phyloP scores from a whole-genome alignment of 495 filamentous ascomycete species.

The Glutinoglossum americanum region DNA sequence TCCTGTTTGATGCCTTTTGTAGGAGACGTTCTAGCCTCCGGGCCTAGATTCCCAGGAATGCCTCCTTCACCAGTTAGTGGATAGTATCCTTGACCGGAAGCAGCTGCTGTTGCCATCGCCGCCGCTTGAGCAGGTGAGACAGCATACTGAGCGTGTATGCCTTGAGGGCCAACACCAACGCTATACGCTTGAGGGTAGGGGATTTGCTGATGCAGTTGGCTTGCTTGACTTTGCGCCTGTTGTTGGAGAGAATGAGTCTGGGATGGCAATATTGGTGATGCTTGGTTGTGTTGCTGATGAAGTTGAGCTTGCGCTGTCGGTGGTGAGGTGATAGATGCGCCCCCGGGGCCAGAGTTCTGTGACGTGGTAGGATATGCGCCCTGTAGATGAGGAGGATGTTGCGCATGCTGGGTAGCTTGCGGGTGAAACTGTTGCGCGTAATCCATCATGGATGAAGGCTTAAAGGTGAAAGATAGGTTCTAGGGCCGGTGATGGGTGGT shows the following conservation, averaged over 20 bases:
- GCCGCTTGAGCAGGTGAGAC: conserved; percentile 38
- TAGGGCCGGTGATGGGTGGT: neutral
- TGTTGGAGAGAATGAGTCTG: conserved; percentile 12
- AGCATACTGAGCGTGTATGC: conserved; percentile 32
- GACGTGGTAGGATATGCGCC: conserved; percentile 20
- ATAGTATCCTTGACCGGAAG: conserved; percentile 36
- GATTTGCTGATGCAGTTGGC: conserved; percentile 31
- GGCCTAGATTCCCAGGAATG: conserved; percentile 20
- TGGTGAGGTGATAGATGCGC: conserved; percentile 32
- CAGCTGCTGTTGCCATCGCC: conserved; percentile 51
- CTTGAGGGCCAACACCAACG: conserved; percentile 31
- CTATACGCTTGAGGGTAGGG: conserved; percentile 34
- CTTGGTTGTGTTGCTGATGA: conserved; percentile 26
- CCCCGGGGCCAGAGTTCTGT: conserved; percentile 22
- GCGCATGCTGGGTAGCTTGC: conserved; percentile 30
- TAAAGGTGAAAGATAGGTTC: conserved; percentile 8
- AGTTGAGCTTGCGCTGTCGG: conserved; percentile 26
- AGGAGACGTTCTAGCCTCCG: conserved; percentile 32
- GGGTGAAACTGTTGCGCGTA: conserved; percentile 38
- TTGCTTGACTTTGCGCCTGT: conserved; percentile 26
- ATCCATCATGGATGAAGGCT: conserved; percentile 31
- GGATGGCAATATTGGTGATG: conserved; percentile 40
- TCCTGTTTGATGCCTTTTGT: conserved; percentile 29
- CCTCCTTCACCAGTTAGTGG: conserved; percentile 30
- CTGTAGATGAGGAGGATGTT: conserved; percentile 34